phyloP scores from a whole-genome alignment of 2,329 filamentous ascomycete species.

The Aspergillus sp. region DNA sequence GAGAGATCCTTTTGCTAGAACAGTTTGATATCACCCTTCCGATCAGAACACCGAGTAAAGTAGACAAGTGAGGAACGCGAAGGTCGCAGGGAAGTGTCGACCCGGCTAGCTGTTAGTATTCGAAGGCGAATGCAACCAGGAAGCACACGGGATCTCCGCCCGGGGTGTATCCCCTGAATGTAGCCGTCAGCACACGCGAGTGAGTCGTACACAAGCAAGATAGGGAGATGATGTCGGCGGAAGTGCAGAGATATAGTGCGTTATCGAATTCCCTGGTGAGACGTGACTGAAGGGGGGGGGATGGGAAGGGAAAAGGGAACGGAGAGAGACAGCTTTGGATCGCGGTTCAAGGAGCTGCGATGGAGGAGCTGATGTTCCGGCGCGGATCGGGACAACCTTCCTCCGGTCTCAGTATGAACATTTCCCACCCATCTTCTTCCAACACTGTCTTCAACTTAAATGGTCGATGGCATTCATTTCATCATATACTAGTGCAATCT shows the following conservation, averaged over 20 bases:
- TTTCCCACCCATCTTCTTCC: not conserved
- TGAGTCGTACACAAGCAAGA: not conserved
- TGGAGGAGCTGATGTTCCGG: conserved; percentile 11
- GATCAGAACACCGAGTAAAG: conserved; percentile 15
- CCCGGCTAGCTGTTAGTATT: conserved; percentile 11
- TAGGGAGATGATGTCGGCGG: not conserved
- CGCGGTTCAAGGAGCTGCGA: conserved; percentile 15
- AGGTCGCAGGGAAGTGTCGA: conserved; percentile 10
- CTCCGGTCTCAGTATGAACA: conserved; percentile 16
- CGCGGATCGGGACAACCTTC: conserved; percentile 22
- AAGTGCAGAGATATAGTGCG: not conserved
- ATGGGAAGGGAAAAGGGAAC: conserved; percentile 17
- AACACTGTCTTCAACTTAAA: not conserved
- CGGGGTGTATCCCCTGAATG: conserved; percentile 18
- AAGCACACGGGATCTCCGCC: conserved; percentile 12
- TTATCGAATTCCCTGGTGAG: conserved; percentile 11
- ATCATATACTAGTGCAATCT: not conserved
- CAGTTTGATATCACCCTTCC: conserved; percentile 19
- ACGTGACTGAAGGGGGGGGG: conserved; percentile 14
- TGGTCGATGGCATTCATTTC: too few species aligned
- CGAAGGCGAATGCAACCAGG: conserved; percentile 14
- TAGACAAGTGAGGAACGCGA: conserved; percentile 4
- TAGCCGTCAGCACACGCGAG: conserved; percentile 7
- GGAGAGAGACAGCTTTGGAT: conserved; percentile 16
- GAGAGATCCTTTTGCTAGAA: conserved; percentile 16